These are phyloP conservation scores for Colletotrichum neosansevieriae DNA, from an alignment of 2,329 filamentous ascomycete genomes.

Conservation along the genomic window DNA sequence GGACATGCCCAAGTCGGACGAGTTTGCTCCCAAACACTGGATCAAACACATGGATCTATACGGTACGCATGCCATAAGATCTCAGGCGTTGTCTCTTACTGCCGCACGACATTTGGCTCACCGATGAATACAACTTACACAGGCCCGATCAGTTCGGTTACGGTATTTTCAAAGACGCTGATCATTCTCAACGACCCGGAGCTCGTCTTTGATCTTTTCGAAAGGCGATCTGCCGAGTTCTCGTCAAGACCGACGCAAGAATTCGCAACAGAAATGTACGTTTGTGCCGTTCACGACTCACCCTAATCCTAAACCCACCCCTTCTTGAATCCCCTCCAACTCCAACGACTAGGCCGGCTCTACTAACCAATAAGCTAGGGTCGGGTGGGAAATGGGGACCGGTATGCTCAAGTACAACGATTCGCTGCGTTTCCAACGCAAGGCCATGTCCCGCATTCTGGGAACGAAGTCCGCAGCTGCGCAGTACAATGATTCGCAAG, in stretches of 20 bases:
- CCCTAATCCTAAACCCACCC: no score
- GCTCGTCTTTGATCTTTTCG: constrained; percentile 53
- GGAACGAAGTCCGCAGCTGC: constrained; percentile 54
- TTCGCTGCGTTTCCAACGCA: constrained; percentile 56
- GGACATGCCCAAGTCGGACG: no score
- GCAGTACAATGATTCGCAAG: constrained; percentile 56
- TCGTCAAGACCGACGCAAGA: constrained; percentile 50
- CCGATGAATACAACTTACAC: no score
- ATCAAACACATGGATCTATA: no score
- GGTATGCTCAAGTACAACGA: constrained; percentile 51
- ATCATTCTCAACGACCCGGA: constrained; percentile 54
- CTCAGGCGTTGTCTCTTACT: no score
- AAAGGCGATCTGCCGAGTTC: constrained; percentile 47
- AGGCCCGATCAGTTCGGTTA: constrained; percentile 48
- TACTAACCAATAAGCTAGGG: not conserved
- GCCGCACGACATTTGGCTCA: no score
- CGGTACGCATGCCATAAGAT: no score
- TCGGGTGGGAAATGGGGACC: constrained; percentile 54
- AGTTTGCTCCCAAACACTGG: no score
- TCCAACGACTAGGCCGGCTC: no score
- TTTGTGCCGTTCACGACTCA: not conserved
- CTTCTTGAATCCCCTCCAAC: not conserved
- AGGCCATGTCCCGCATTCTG: constrained; percentile 56
- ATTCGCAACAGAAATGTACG: constrained; percentile 53
- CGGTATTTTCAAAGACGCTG: constrained; percentile 53